These are phyloP conservation scores for Zelonia costaricensis DNA, from an alignment of 208 protist species.

Conservation along the genomic window DNA sequence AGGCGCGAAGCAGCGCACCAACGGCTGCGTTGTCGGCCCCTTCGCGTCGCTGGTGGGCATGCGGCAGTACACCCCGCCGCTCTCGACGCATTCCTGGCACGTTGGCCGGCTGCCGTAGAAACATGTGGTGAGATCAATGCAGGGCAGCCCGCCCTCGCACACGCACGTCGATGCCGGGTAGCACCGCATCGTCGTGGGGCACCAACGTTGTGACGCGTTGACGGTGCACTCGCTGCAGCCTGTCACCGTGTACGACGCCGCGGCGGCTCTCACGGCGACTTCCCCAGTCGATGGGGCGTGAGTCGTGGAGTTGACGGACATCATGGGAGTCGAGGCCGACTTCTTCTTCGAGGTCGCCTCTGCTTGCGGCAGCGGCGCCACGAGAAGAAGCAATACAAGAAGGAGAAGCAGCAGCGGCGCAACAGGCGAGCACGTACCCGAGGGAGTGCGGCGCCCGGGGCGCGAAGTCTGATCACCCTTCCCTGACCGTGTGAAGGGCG, in stretches of 20 bases:
- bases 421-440: too few relatives aligned
- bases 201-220: constrained; percentile 36
- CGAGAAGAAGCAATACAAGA: too few relatives aligned
- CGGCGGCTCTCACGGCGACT: too few relatives aligned
- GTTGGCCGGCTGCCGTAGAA: constrained; percentile 41
- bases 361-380: too few relatives aligned
- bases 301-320: too few relatives aligned
- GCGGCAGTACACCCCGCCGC: constrained; percentile 44
- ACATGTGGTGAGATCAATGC: constrained; percentile 39
- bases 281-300: too few relatives aligned
- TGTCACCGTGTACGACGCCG: constrained; percentile 20
- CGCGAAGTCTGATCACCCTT: too few relatives aligned
- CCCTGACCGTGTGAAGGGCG: too few relatives aligned
- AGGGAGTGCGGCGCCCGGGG: too few relatives aligned
- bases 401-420: too few relatives aligned
- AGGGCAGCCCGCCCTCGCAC: constrained; percentile 26
- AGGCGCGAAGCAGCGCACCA: constrained; percentile 36
- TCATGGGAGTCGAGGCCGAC: too few relatives aligned
- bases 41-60: not conserved
- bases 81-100: constrained; percentile 40
- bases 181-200: constrained; percentile 56
- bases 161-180: constrained; percentile 32
- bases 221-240: constrained; percentile 54
- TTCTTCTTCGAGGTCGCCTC: too few relatives aligned
- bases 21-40: not conserved